Evolutionary conservation across 352 stramenopile species (phyloP), one percentile per base, ranked within the genome.

Genomic region (Pythium phragmiticola): DNA sequence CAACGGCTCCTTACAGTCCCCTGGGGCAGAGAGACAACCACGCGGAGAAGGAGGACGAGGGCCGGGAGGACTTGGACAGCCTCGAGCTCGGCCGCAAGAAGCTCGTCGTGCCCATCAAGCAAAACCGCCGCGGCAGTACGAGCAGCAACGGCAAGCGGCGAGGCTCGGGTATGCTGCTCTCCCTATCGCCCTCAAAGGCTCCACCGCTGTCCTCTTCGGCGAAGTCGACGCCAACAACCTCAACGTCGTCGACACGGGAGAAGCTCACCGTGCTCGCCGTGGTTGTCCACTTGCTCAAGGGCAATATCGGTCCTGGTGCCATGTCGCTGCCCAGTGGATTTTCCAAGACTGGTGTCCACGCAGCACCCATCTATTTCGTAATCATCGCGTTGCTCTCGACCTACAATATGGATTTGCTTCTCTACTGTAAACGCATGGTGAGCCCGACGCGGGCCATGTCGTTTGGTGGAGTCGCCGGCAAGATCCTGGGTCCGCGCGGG

Each of bases 391-490:
- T 90, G 14, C 70, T 89, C 50, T 92, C 78, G 4, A 82, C 84
- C 60, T 93, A 93, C 77, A 93, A 93, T 57, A 93, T 93, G 84
- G 76, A 92, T 42, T 60, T 93, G 57, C 63, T 91, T 61, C 69
- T 92, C 6, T 70, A 75, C 16, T 91, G 82, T 70, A 93, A 93
- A 63, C 68, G 73, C 4, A 53, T 74, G 11, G 74, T 93, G 60
- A 85, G 70, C 30, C 80, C 82, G 3, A 76, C 75, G 5, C 60
- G 63, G 12, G 66, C 68, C 45, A 84, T 89, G 71, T 89, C 82
- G 12, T 93, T 93, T 62, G 82, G 82, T 37, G 82, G 91, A 41
- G 82, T 91, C n/a, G 82, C 77, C 0, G 58, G 67, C 49, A 76
- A 88, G 48, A 82, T 91, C 47, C 36, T 93, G 21, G 82, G 84